Evolutionary conservation across 768 basidiomycete species (phyloP), one percentile per base, ranked within the genome.

Genomic region (Tricholoma sp.): DNA sequence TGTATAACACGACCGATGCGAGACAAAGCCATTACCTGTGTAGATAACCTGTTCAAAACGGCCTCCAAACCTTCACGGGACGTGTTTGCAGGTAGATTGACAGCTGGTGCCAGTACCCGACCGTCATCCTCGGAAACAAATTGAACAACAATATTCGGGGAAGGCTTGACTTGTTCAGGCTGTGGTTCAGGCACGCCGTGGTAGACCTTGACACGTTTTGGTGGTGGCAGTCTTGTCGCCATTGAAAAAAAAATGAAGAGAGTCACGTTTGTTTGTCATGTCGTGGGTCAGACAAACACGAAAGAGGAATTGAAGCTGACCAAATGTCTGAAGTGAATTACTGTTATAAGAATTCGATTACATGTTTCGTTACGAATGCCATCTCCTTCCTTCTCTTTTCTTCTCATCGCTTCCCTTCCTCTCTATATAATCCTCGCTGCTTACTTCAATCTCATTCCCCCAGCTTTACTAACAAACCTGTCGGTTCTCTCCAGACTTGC

Each of bases 51-150:
- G 73, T 98, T 99, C 43, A 95, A 84, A n/a, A 98, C 77, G 50
- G 83, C 76, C 71, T 98, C 91, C 31, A 98, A 74, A 4, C 85
- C 90, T 60, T 94, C 90, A 58, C 92, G 74, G 6, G 85, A 82
- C 8, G 95, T 80, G 73, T 94, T 89, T 22, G 95, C 91, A 11
- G 94, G 95, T 50, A 98, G 72, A 70, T 84, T 93, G 67, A 98
- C 86, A 0, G 90, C 85, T 52, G 95, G 94, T 21, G 94, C 95
- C 19, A 98, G 76, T 3, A 84, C 73, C 57, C 77, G 74, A 0
- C 87, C 93, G 70, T 95, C 89, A 52, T 94, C 88, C 57, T 95
- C 91, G 3, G 88, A 89, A 24, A 94, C 86, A 69, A 98, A 98
- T 66, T 96, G 93, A 19, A 97, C 94, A 14, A 98, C 81, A 56